Evolutionary conservation across 331 rosid species (phyloP).

Genomic region (Saraca asoca): DNA sequence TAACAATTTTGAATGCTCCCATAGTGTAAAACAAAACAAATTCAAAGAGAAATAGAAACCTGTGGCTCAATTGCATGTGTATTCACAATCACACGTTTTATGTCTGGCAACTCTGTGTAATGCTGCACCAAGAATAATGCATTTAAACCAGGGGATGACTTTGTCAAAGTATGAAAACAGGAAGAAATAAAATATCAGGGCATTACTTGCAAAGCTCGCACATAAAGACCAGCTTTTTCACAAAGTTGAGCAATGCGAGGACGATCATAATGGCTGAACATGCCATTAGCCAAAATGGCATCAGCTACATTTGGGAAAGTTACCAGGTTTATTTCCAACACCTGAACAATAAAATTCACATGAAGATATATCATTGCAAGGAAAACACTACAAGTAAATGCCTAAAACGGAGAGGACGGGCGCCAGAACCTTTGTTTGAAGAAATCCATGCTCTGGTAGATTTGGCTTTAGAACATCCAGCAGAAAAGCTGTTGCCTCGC

Average conservation of each 20-base stretch:
- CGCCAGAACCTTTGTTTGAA: conserved; percentile 81
- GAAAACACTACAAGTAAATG: background rate
- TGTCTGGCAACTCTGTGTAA: conserved; percentile 95
- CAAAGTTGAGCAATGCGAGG: conserved; percentile 97
- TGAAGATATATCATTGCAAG: conserved; percentile 25
- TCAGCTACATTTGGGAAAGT: conserved; percentile 99
- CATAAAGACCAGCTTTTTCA: conserved; percentile 95
- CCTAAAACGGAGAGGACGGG: conserved; percentile 14
- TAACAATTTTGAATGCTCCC: conserved; percentile 18
- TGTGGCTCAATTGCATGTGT: conserved; percentile 99
- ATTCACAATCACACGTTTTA: conserved; percentile 92
- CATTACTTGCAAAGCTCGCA: conserved; percentile 93
- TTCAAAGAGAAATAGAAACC: conserved; percentile 45
- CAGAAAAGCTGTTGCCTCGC: conserved; percentile 97
- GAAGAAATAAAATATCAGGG: conserved; percentile 14
- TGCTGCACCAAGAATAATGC: conserved; percentile 65
- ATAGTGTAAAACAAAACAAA: conserved; percentile 11
- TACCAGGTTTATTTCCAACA: conserved; percentile 92
- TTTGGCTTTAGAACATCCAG: conserved; percentile 96
- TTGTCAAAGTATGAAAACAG: background rate
- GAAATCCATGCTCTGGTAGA: conserved; percentile 87
- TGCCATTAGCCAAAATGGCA: conserved; percentile 97
- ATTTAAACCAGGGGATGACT: conserved; percentile 20
- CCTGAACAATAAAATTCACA: conserved; percentile 49
- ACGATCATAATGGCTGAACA: conserved; percentile 98